These are phyloP conservation scores for Yarrowia deformans DNA, from an alignment of 805 yeast genomes.

Conservation along the genomic window DNA sequence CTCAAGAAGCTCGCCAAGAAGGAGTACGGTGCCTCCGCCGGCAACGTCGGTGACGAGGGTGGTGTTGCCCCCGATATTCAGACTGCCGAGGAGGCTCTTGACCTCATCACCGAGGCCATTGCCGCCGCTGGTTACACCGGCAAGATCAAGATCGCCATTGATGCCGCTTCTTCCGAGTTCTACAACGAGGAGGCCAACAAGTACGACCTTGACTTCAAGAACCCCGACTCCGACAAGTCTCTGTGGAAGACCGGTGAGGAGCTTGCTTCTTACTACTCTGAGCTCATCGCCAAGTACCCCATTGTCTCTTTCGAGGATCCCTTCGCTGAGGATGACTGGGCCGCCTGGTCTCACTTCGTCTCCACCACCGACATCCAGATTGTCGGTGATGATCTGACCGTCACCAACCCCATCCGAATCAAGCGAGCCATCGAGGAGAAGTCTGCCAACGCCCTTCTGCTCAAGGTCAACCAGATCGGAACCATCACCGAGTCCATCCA, in stretches of 20 bases:
- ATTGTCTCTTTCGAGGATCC: slow-evolving; percentile 99
- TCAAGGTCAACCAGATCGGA: slow-evolving; percentile 99
- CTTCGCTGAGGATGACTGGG: slow-evolving; percentile 99
- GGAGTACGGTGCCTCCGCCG: slow-evolving; percentile 97
- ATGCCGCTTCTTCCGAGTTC: slow-evolving; percentile 97
- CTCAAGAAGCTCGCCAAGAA: slow-evolving; percentile 91
- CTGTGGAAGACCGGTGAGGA: slow-evolving; percentile 90
- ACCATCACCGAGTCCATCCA: slow-evolving; percentile 93
- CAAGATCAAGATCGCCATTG: slow-evolving; percentile 88
- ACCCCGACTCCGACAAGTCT: slow-evolving; percentile 88
- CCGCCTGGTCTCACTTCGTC: slow-evolving; percentile 92
- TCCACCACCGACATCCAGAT: slow-evolving; percentile 72
- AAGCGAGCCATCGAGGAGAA: slow-evolving; percentile 95
- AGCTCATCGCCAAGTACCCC: slow-evolving; percentile 89
- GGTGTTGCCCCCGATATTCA: slow-evolving; percentile 99
- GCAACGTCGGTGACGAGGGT: slow-evolving; percentile 99
- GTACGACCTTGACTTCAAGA: slow-evolving; percentile 98
- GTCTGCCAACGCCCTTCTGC: slow-evolving; percentile 90
- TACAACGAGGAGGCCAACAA: slow-evolving; percentile 80
- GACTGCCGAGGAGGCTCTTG: slow-evolving; percentile 96
- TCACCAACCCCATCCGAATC: slow-evolving; percentile 95
- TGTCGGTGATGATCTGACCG: slow-evolving; percentile 98
- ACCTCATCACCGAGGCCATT: slow-evolving; percentile 89
- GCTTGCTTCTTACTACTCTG: slow-evolving; percentile 83
- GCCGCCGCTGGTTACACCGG: slow-evolving; percentile 96